Base-by-base conservation (phyloP, 345 rosid species). In the Geranium rotundifolium region DNA sequence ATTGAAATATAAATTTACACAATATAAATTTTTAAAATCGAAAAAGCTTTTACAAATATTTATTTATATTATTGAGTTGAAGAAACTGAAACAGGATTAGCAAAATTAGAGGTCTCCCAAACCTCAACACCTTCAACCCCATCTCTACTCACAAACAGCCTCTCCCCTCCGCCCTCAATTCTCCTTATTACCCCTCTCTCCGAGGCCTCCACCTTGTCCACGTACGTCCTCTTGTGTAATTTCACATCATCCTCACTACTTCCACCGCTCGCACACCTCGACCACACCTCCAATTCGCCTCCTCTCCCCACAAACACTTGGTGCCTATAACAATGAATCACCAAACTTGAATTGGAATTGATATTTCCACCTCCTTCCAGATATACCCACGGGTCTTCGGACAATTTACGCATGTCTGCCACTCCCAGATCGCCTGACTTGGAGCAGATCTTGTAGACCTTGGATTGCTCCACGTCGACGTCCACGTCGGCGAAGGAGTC, bases 221-320 rank as follows among this genome's bases (percentile, higher is more conserved):
- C 87, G 67, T 69, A 87, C 77, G 87, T 92, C 79, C 87, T 84
- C 69, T 84, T 83, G 9, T 77, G 81, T 67, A 62, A 30, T 5
- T 64, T 74, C 3, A 69, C 69, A n/a, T 57, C 63, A 17, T 63
- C 57, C 3, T 60, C 73, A 15, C 5, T 50, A 0, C 7, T 3
- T 68, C 67, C 65, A 56, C 19, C 9, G 6, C 81, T 1, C 56
- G 68, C 31, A 78, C 74, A n/a, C 29, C 77, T 71, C 0, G 98
- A 89, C 98, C 98, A 92, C 2, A 87, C 98, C 80, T 92, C 97
- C 23, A 92, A 63, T 1, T 71, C 76, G 14, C 90, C 91, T 17
- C 77, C 91, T 72, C 86, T 81, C 18, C 87, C 95, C 1, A 91
- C 91, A 61, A 84, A 86, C 56, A 87, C 97, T 73, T 92, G 91